Conservation (phyloP, 345 rosid genomes). For the Eucalyptus rudis region DNA sequence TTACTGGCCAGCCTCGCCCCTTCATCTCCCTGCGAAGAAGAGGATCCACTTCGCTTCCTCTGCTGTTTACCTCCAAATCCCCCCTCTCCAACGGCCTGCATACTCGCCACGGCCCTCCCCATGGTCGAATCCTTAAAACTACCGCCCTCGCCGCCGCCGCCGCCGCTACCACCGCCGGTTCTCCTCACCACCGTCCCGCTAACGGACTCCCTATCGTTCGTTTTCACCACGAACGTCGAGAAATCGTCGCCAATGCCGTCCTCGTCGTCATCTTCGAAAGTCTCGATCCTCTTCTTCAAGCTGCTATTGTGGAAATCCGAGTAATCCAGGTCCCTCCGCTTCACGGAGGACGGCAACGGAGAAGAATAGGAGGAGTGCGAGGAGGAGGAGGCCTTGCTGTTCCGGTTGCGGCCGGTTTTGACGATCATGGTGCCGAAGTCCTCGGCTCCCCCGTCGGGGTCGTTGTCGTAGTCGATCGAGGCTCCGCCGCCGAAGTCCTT, state of each 20-base stretch:
- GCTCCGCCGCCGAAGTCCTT: constrained; percentile 80
- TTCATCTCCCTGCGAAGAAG: constrained; percentile 33
- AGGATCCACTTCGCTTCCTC: constrained; percentile 20
- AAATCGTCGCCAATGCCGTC: constrained; percentile 35
- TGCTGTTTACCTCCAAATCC: constrained; percentile 39
- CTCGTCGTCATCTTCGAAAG: constrained; percentile 30
- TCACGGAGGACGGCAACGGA: neutral
- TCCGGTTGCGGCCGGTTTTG: constrained; percentile 13
- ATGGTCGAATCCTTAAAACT: constrained; percentile 25
- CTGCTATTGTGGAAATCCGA: constrained; percentile 9
- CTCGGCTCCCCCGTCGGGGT: constrained; percentile 3
- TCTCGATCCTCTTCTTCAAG: constrained; percentile 13
- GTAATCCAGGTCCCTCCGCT: neutral
- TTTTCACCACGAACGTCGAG: constrained; percentile 83
- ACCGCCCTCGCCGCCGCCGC: constrained; percentile 12
- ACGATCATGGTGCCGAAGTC: constrained; percentile 87
- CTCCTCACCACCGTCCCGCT: constrained; percentile 48
- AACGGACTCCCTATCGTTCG: constrained; percentile 23
- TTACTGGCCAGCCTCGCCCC: constrained; percentile 28
- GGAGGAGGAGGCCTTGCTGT: neutral
- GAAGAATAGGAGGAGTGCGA: neutral
- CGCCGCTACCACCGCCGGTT: constrained; percentile 10
- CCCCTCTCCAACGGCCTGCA: constrained; percentile 34
- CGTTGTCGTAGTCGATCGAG: constrained; percentile 40
- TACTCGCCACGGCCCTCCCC: constrained; percentile 54